A percentile compares a stretch with the other conserved stretches of the same genome.
Evolutionary conservation across 768 basidiomycete genomes (phyloP).

Genomic region (Phanerodontia chrysosporium): DNA sequence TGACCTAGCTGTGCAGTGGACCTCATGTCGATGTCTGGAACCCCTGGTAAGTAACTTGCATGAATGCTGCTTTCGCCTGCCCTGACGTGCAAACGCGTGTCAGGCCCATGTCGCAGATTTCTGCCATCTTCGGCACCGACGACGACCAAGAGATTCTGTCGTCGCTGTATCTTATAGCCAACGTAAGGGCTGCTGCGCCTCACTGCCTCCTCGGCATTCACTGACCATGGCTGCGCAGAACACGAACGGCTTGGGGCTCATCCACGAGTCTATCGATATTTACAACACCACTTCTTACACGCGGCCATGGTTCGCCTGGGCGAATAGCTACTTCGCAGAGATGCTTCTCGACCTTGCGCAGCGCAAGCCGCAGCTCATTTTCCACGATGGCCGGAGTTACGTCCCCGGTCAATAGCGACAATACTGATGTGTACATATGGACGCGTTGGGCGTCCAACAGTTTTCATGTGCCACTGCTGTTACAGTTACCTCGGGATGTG

Average conservation of each 20-base stretch:
- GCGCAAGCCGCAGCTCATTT: slow-evolving; percentile 66
- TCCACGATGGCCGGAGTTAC: slow-evolving; percentile 53
- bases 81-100: neutral
- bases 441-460: neutral
- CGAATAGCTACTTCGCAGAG: slow-evolving; percentile 79
- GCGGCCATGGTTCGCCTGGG: slow-evolving; percentile 80
- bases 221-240: slow-evolving; percentile 38
- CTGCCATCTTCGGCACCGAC: slow-evolving; percentile 70
- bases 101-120: slow-evolving; percentile 80
- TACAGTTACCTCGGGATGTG: neutral
- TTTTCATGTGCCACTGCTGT: neutral
- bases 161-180: slow-evolving; percentile 60
- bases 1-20: slow-evolving; percentile 41
- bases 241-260: slow-evolving; percentile 69
- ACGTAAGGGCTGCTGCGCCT: slow-evolving; percentile 41
- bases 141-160: slow-evolving; percentile 64
- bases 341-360: slow-evolving; percentile 75
- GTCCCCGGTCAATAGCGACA: slow-evolving; percentile 42
- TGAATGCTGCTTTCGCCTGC: neutral
- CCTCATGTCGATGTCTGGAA: slow-evolving; percentile 72
- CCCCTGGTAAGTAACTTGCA: slow-evolving; percentile 47
- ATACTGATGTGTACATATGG: neutral
- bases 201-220: slow-evolving; percentile 2
- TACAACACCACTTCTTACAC: slow-evolving; percentile 56
- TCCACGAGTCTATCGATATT: slow-evolving; percentile 71